A percentile compares a stretch with the other conserved stretches of the same genome.
Evolutionary conservation across 192 early-diverging fungal genomes (phyloP).

Genomic region (Umbelopsis sp.): DNA sequence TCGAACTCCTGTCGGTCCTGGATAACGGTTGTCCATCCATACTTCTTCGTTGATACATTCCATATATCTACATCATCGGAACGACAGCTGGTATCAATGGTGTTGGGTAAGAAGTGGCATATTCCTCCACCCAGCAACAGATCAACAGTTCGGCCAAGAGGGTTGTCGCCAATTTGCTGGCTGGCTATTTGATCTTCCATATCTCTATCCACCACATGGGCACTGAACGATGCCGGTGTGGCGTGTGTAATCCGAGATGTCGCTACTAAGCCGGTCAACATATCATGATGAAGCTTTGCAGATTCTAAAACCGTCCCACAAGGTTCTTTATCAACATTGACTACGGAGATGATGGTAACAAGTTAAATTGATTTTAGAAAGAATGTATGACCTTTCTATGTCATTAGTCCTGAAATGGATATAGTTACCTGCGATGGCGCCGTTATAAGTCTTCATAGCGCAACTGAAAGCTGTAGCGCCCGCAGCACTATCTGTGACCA

Average conservation of each 20-base stretch:
- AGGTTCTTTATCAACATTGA: constrained; percentile 62
- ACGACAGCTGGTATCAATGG: constrained; percentile 69
- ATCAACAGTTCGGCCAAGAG: constrained; percentile 81
- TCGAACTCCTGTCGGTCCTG: constrained; percentile 66
- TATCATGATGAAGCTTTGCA: constrained; percentile 74
- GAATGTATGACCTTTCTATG: neutral
- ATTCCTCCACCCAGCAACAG: constrained; percentile 90
- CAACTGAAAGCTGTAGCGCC: constrained; percentile 97
- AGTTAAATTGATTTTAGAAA: neutral
- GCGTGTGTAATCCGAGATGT: constrained; percentile 97
- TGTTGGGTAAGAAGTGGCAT: constrained; percentile 86
- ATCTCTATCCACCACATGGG: constrained; percentile 81
- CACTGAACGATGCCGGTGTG: constrained; percentile 76
- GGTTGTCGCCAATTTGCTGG: constrained; percentile 90
- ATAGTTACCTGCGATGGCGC: constrained; percentile 78
- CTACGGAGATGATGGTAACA: constrained; percentile 32
- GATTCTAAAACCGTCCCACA: constrained; percentile 96
- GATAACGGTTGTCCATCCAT: constrained; percentile 66
- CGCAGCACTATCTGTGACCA: constrained; percentile 96
- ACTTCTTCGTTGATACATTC: constrained; percentile 49
- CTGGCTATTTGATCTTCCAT: constrained; percentile 86
- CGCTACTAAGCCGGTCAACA: constrained; percentile 88
- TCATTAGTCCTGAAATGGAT: neutral
- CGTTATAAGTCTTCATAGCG: constrained; percentile 90
- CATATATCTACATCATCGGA: constrained; percentile 72